Conservation (phyloP, 768 basidiomycete species). For the Rhizopogon rudus region DNA sequence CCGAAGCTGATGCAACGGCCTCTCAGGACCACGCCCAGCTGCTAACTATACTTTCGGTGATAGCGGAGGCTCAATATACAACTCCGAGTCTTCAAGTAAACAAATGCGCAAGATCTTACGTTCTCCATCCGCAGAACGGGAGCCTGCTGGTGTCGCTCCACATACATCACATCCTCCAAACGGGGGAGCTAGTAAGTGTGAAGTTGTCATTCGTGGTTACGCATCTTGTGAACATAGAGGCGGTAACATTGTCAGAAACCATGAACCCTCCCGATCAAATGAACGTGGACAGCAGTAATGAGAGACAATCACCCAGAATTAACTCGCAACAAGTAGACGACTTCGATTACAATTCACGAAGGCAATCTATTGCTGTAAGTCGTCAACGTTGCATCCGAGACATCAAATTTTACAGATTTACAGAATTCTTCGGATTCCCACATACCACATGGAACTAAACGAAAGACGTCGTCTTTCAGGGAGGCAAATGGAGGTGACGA, state of each 20-base stretch:
- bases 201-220: slow-evolving; percentile 7
- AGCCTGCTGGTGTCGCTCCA: slow-evolving; percentile 14
- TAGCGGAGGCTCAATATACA: slow-evolving; percentile 26
- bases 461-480: slow-evolving; percentile 78
- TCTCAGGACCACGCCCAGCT: slow-evolving; percentile 47
- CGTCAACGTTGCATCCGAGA: slow-evolving; percentile 5
- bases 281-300: slow-evolving; percentile 31
- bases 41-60: slow-evolving; percentile 74
- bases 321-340: slow-evolving; percentile 37
- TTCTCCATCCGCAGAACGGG: slow-evolving; percentile 48
- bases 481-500: slow-evolving; percentile 52
- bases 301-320: slow-evolving; percentile 22
- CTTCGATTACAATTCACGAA: slow-evolving; percentile 66
- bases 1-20: slow-evolving; percentile 29
- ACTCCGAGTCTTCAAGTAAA: slow-evolving; percentile 31
- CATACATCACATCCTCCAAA: slow-evolving; percentile 14
- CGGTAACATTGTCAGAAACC: slow-evolving; percentile 22
- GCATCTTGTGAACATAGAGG: slow-evolving; percentile 7
- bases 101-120: slow-evolving; percentile 56
- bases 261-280: slow-evolving; percentile 31
- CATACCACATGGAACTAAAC: slow-evolving; percentile 62
- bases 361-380: slow-evolving; percentile 67
- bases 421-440: slow-evolving; percentile 36
- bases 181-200: slow-evolving; percentile 18
- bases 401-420: slow-evolving; percentile 1